These are phyloP conservation scores for Emericellopsis atlantica DNA, from an alignment of 2,329 filamentous ascomycete genomes.

Conservation along the genomic window DNA sequence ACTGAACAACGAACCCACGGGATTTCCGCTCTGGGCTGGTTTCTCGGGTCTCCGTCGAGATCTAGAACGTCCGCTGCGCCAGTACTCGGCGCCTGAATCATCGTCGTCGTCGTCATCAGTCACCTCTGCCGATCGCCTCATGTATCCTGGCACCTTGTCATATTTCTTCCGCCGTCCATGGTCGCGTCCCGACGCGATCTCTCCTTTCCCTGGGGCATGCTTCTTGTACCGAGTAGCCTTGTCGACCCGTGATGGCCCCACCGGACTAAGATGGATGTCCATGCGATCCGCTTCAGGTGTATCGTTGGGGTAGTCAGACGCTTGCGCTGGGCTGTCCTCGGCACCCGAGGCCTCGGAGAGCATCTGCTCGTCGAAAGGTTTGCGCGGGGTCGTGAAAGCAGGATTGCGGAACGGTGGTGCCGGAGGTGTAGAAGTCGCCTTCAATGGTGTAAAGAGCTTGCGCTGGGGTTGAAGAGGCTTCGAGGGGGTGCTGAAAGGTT, in stretches of 20 bases:
- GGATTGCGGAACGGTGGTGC: conserved; percentile 48
- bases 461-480: conserved; percentile 26
- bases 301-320: conserved; percentile 40
- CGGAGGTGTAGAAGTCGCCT: conserved; percentile 22
- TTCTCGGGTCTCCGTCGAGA: conserved; percentile 9
- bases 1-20: conserved; percentile 32
- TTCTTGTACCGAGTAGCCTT: conserved; percentile 32
- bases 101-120: conserved; percentile 14
- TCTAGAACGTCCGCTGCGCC: conserved; percentile 5
- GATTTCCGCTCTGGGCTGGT: conserved; percentile 9
- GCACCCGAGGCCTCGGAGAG: conserved; percentile 43
- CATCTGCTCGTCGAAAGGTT: conserved; percentile 37
- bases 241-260: conserved; percentile 28
- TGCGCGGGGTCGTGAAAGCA: conserved; percentile 51
- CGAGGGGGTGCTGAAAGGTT: conserved; percentile 20
- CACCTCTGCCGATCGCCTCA: conserved; percentile 28
- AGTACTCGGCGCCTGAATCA: conserved; percentile 24
- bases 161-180: conserved; percentile 37
- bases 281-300: conserved; percentile 38
- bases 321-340: conserved; percentile 47
- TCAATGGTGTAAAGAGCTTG: conserved; percentile 23
- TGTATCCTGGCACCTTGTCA: conserved; percentile 27
- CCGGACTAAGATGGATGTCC: conserved; percentile 11
- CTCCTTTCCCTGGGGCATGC: conserved; percentile 46
- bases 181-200: conserved; percentile 36